Percentiles rank a stretch among this genome's conserved stretches.
These are phyloP conservation scores for Fomitopsis serialis DNA, from an alignment of 768 basidiomycete genomes.

Conservation along the genomic window DNA sequence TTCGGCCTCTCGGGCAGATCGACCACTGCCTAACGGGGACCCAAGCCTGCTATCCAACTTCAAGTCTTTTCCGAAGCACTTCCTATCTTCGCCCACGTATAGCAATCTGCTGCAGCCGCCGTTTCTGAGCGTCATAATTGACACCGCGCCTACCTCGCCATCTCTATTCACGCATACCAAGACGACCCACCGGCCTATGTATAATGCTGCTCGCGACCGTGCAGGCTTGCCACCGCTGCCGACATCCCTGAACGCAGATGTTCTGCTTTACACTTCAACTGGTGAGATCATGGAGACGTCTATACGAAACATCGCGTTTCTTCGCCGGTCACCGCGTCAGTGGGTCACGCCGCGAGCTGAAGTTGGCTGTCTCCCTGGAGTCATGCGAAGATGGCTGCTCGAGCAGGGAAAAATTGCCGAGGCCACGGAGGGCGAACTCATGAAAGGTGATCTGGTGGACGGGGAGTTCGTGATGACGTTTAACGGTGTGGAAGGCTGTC, in stretches of 20 bases:
- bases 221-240: slow-evolving; percentile 36
- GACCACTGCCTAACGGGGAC: slow-evolving; percentile 3
- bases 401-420: slow-evolving; percentile 52
- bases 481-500: slow-evolving; percentile 70
- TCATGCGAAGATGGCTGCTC: slow-evolving; percentile 64
- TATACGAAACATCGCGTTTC: slow-evolving; percentile 69
- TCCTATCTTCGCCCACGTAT: slow-evolving; percentile 30
- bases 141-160: slow-evolving; percentile 45
- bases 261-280: slow-evolving; percentile 55
- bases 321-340: slow-evolving; percentile 29
- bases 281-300: slow-evolving; percentile 57
- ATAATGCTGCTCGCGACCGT: slow-evolving; percentile 59
- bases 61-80: slow-evolving; percentile 32
- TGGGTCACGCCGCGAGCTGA: slow-evolving; percentile 65
- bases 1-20: slow-evolving; percentile 9
- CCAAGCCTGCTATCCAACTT: slow-evolving; percentile 14
- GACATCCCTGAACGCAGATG: slow-evolving; percentile 35
- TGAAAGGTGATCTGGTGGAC: slow-evolving; percentile 34
- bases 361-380: slow-evolving; percentile 70
- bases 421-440: slow-evolving; percentile 38
- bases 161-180: slow-evolving; percentile 64
- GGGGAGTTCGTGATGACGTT: slow-evolving; percentile 68
- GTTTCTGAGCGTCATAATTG: slow-evolving; percentile 46
- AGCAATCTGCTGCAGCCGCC: slow-evolving; percentile 12
- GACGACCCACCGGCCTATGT: slow-evolving; percentile 58